These are phyloP conservation scores for Immersiella caudata DNA, from an alignment of 495 filamentous ascomycete genomes.

Conservation along the genomic window DNA sequence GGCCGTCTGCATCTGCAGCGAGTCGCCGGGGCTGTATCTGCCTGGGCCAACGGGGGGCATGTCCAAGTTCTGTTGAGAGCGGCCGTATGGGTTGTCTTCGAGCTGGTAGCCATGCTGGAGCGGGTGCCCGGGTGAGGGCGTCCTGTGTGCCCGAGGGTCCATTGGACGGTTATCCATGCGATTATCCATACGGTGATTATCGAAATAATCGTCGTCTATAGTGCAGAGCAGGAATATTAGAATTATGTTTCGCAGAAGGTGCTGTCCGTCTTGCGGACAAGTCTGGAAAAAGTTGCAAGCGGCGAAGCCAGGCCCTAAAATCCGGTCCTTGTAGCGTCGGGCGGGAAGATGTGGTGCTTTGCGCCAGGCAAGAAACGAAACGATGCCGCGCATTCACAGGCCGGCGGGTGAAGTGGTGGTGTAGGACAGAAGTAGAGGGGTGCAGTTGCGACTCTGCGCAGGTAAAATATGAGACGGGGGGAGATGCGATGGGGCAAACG, in stretches of 20 bases:
- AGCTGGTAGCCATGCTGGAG: constrained; percentile 68
- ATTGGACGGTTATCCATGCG: constrained; percentile 30
- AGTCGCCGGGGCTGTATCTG: constrained; percentile 58
- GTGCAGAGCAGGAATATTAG: constrained; percentile 30
- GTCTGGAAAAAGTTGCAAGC: not conserved
- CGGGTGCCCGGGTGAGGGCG: constrained; percentile 59
- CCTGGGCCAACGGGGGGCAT: constrained; percentile 61
- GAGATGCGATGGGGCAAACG: not conserved
- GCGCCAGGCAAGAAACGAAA: constrained; percentile 40
- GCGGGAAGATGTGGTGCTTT: constrained; percentile 24
- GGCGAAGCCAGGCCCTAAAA: not conserved
- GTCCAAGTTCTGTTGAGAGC: constrained; percentile 57
- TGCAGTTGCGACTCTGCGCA: constrained; percentile 2
- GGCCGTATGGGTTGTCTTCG: constrained; percentile 64
- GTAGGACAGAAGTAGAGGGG: not conserved
- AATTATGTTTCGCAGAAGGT: constrained; percentile 9
- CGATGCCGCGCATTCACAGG: constrained; percentile 20
- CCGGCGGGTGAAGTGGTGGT: not conserved
- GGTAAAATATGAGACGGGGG: constrained; percentile 11
- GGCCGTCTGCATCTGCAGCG: constrained; percentile 71
- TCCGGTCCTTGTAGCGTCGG: not conserved
- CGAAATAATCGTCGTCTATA: constrained; percentile 66
- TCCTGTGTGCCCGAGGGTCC: constrained; percentile 60
- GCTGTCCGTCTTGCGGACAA: not conserved
- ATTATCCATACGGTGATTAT: constrained; percentile 52